Base-by-base conservation (phyloP, 2,329 filamentous ascomycete genomes). In the Diplodia sapinea region DNA sequence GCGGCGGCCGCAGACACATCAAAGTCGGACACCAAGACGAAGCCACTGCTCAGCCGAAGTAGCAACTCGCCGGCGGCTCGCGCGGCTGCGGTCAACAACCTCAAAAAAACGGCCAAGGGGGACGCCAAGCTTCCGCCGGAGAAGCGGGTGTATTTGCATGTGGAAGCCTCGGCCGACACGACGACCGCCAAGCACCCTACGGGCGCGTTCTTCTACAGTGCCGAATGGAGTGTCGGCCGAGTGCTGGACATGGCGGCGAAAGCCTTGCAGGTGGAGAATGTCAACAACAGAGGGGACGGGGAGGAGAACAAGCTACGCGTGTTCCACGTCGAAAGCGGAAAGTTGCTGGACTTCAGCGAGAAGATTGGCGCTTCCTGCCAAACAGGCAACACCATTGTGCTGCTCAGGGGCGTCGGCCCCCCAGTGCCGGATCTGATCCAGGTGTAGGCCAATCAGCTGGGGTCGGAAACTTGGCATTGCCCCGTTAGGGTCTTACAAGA, bases 241-340 rank as follows among this genome's bases (percentile, higher is more conserved):
- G 84, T 95, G 23, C 80, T 96, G 65, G 93, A 96, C 76, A 86
- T 89, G 5, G 92, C 92, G 17, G 92, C 93, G 0, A 89, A 87
- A 78, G 86, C 86, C 67, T 77, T 96, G 68, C 91, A 94, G 80
- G 88, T 96, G 9, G 86, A 91, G 74, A 96, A 96, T 72, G 79
- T 94, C 70, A 96, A 96, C 75, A 96, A 96, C 73, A 85, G 90
- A 72, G 89, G 88, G 0, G 86, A 85, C 2, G 86, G 89, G 13
- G 92, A 96, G 81, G 89, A 91, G 76, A 89, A 93, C 68, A 91
- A 91, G 78, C 78, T 99, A 71, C 83, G 95, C 9, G 88, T 99
- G 0, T 99, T 97, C 75, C 94, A 98, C 77, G 92, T 99, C 0
- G 94, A 99, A 76, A 92, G 91, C 0, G 95, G 95, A 0, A 83